Conservation (phyloP, 139 green algal species). For the Pedinophyceae sp. region DNA sequence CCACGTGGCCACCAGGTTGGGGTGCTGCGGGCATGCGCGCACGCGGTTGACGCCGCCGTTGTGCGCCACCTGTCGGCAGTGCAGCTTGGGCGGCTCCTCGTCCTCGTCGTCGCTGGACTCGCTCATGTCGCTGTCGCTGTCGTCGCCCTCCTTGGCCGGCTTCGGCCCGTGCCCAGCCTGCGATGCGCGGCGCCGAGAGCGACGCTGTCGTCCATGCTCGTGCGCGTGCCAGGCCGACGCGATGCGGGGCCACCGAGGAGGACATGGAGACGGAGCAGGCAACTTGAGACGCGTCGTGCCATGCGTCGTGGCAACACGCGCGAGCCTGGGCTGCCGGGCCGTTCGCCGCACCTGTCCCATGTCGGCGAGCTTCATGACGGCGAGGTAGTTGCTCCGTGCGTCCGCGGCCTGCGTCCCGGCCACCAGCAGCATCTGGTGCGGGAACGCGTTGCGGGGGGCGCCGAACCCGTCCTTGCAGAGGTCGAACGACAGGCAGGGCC, state of each 20-base stretch:
- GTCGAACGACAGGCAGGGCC: conserved; percentile 92
- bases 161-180: too few relatives aligned
- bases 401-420: conserved; percentile 39
- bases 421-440: conserved; percentile 72
- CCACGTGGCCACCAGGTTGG: conserved; percentile 75
- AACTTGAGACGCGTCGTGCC: too few relatives aligned
- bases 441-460: conserved; percentile 52
- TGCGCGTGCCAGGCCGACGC: too few relatives aligned
- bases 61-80: conserved; percentile 43
- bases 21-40: conserved; percentile 70
- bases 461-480: conserved; percentile 69
- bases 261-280: neutral
- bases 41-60: conserved; percentile 78
- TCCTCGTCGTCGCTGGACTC: conserved; percentile 36
- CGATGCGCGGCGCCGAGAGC: too few relatives aligned
- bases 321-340: too few relatives aligned
- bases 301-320: neutral
- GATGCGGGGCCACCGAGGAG: too few relatives aligned
- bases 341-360: conserved; percentile 41
- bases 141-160: conserved; percentile 21
- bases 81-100: conserved; percentile 21
- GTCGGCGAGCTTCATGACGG: conserved; percentile 44
- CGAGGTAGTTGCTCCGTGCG: conserved; percentile 51
- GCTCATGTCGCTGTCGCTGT: conserved; percentile 26
- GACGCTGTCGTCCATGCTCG: too few relatives aligned